Conservation (phyloP, 2,329 filamentous ascomycete species). For the Cercospora sojina region DNA sequence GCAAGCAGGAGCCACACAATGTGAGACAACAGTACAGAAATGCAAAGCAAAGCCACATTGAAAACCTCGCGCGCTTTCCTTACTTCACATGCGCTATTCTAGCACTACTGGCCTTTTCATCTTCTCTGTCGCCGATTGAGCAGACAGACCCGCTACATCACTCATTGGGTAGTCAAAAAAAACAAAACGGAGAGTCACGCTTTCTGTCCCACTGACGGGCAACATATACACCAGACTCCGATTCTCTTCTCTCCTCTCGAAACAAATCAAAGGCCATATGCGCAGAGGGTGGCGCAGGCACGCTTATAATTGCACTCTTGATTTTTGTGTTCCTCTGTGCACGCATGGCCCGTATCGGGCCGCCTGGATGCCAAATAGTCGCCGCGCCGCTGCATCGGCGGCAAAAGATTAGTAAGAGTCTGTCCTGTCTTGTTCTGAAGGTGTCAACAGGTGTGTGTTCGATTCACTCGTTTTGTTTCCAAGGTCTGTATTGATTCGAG, state of each 20-base stretch:
- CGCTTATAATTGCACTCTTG: not conserved
- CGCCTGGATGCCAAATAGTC: not conserved
- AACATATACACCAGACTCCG: slow-evolving; percentile 6
- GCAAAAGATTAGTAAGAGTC: not conserved
- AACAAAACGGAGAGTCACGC: not conserved
- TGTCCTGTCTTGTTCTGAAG: not conserved
- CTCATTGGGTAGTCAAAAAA: not conserved
- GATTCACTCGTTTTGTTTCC: not conserved
- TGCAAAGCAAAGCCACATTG: not conserved
- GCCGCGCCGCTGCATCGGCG: not conserved
- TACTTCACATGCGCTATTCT: not conserved
- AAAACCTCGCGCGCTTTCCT: not conserved
- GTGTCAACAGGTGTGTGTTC: not conserved
- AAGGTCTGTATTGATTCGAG: not conserved
- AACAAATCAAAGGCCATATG: not conserved
- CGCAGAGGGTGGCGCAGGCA: not conserved
- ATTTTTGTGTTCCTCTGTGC: not conserved
- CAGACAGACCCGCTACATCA: not conserved
- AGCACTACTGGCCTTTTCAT: not conserved
- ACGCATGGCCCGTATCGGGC: not conserved
- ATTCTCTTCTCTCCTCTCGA: not conserved
- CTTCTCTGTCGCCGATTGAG: not conserved
- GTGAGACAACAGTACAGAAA: not conserved
- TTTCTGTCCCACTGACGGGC: not conserved
- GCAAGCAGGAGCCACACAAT: not conserved